Conservation (phyloP, 148 eudicot species). For the Rheum nobile region DNA sequence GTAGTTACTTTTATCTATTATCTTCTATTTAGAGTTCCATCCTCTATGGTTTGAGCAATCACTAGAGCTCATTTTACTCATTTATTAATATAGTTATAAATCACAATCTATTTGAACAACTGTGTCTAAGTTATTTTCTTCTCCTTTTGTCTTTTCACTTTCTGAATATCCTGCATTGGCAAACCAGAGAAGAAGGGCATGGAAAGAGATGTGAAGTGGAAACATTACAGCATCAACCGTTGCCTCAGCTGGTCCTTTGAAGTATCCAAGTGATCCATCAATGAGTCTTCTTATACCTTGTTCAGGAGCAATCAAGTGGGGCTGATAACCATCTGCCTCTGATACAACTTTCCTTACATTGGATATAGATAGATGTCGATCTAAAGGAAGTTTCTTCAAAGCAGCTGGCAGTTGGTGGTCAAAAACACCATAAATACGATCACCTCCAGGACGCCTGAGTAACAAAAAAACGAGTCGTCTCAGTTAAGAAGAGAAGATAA, state of each 20-base stretch:
- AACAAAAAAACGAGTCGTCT: slow-evolving; percentile 8
- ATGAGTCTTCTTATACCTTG: slow-evolving; percentile 96
- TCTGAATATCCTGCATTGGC: not conserved
- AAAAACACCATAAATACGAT: slow-evolving; percentile 88
- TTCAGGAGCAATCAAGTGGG: slow-evolving; percentile 97
- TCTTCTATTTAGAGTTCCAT: not conserved
- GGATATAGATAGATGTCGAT: slow-evolving; percentile 87
- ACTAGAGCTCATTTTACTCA: not conserved
- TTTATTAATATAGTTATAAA: not conserved
- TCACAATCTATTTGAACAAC: not conserved
- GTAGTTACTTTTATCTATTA: not conserved
- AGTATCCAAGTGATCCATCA: slow-evolving; percentile 96
- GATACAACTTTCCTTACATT: slow-evolving; percentile 92
- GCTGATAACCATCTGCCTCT: slow-evolving; percentile 99
- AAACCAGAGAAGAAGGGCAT: not conserved
- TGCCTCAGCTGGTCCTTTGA: slow-evolving; percentile 99
- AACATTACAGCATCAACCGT: slow-evolving; percentile 87
- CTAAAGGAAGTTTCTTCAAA: slow-evolving; percentile 91
- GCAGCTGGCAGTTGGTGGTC: slow-evolving; percentile 99
- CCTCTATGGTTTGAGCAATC: not conserved
- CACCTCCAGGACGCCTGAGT: slow-evolving; percentile 92
- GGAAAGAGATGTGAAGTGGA: not conserved
- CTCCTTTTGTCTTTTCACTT: not conserved
- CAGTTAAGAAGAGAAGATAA: not conserved
- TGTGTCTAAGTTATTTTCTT: not conserved